These are phyloP conservation scores for Handroanthus guayacan DNA, from an alignment of 257 asterid genomes.

Conservation along the genomic window DNA sequence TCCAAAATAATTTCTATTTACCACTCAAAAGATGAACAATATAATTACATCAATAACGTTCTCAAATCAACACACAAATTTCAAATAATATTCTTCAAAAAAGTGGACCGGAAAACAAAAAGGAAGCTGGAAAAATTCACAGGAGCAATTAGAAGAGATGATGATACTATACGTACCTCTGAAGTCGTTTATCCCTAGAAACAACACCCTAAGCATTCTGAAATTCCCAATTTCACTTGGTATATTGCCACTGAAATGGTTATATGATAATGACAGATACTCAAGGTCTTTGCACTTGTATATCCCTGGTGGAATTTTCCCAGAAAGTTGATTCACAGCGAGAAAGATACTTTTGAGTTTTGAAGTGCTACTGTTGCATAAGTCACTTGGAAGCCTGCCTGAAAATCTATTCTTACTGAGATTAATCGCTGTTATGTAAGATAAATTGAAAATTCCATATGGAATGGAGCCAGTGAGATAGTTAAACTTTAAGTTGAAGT, in stretches of 20 bases:
- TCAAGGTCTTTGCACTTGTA: constrained; percentile 43
- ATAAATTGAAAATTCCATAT: constrained; percentile 3
- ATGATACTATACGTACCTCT: constrained; percentile 25
- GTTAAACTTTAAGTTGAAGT: not conserved
- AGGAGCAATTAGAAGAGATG: too few relatives aligned
- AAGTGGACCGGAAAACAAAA: too few relatives aligned
- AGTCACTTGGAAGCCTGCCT: not conserved
- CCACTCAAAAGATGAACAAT: too few relatives aligned
- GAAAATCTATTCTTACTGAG: not conserved
- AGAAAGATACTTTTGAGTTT: not conserved
- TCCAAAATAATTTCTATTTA: too few relatives aligned
- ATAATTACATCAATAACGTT: too few relatives aligned
- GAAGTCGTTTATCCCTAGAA: not conserved
- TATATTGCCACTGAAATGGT: constrained; percentile 45
- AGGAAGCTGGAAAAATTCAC: too few relatives aligned
- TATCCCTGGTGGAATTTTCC: constrained; percentile 45
- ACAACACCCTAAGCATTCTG: constrained; percentile 19
- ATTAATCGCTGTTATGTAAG: not conserved
- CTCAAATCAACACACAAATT: too few relatives aligned
- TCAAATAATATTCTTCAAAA: too few relatives aligned
- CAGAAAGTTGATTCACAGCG: not conserved
- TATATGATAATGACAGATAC: constrained; percentile 34
- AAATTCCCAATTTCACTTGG: constrained; percentile 40
- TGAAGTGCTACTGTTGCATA: not conserved
- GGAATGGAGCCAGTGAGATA: constrained; percentile 9